phyloP scores from a whole-genome alignment of 352 stramenopile species.

The Phytophthora hybrid region DNA sequence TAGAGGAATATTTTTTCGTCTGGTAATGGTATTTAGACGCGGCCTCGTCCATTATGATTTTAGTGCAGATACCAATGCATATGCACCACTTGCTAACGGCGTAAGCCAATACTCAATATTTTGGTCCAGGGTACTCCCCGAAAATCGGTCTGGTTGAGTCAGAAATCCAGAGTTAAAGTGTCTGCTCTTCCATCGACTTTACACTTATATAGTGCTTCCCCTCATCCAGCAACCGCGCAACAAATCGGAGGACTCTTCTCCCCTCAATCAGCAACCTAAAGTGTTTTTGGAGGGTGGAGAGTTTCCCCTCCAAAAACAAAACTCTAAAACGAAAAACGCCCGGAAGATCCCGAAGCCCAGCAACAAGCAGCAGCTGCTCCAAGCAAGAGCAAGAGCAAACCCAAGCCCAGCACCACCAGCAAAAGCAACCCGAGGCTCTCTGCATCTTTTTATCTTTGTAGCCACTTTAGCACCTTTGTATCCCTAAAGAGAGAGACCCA shows the following conservation, averaged over 20 bases:
- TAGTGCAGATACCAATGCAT: too few species aligned
- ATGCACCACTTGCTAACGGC: too few species aligned
- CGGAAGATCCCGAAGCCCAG: slow-evolving; percentile 33
- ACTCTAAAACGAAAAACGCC: slow-evolving; percentile 18
- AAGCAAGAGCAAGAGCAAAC: slow-evolving; percentile 4
- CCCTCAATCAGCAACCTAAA: slow-evolving; percentile 27
- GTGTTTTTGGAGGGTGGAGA: slow-evolving; percentile 17
- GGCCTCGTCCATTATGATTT: too few species aligned
- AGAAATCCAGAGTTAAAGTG: too few species aligned
- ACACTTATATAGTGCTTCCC: not conserved
- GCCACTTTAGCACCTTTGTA: slow-evolving; percentile 23
- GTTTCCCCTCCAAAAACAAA: slow-evolving; percentile 14
- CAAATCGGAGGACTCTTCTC: not conserved
- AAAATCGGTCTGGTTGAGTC: too few species aligned
- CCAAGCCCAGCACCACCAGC: not conserved
- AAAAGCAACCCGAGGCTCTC: slow-evolving; percentile 6
- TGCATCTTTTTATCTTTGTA: slow-evolving; percentile 32
- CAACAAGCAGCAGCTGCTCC: slow-evolving; percentile 21
- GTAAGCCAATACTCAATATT: too few species aligned
- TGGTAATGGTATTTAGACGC: too few species aligned
- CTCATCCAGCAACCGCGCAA: slow-evolving; percentile 1
- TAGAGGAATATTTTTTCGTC: too few species aligned
- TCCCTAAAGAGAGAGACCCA: not conserved
- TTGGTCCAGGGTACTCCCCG: too few species aligned
- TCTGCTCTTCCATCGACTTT: too few species aligned